Evolutionary conservation across 2,329 filamentous ascomycete genomes (phyloP).

Genomic region (Magnaporthiopsis incrustans): DNA sequence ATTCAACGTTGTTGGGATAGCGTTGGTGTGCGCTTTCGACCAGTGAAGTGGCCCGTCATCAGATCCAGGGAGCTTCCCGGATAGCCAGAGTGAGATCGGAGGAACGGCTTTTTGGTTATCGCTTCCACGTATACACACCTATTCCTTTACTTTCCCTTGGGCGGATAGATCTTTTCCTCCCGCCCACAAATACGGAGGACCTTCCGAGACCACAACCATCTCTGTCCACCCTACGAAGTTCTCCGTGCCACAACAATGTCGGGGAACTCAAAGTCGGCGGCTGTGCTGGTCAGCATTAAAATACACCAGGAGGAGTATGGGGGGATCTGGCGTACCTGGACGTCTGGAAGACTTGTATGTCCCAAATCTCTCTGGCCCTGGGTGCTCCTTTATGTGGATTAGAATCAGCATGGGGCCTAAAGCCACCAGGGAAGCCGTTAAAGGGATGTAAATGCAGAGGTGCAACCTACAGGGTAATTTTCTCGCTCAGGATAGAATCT

Average conservation of each 20-base stretch:
- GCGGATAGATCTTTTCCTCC: too few relatives aligned
- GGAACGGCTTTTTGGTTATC: too few relatives aligned
- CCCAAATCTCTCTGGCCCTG: slow-evolving; percentile 3
- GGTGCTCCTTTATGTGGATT: neutral
- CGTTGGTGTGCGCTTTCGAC: too few relatives aligned
- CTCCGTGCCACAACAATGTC: neutral
- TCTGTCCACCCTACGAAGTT: too few relatives aligned
- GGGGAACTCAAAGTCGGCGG: slow-evolving; percentile 4
- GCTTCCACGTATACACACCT: too few relatives aligned
- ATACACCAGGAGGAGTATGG: neutral
- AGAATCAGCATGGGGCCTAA: slow-evolving; percentile 12
- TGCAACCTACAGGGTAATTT: slow-evolving; percentile 38
- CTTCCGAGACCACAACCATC: too few relatives aligned
- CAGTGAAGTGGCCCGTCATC: too few relatives aligned
- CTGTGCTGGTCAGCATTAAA: neutral
- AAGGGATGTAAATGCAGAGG: neutral
- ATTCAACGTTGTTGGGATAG: too few relatives aligned
- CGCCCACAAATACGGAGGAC: too few relatives aligned
- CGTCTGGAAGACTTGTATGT: neutral
- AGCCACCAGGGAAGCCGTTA: neutral
- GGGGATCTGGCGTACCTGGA: neutral
- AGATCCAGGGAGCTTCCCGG: too few relatives aligned
- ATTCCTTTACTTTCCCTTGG: too few relatives aligned
- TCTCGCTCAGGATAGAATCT: slow-evolving; percentile 38
- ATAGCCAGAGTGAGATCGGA: too few relatives aligned